phyloP scores from a whole-genome alignment of 805 yeast genomes.

The Cyberlindnera veronae region DNA sequence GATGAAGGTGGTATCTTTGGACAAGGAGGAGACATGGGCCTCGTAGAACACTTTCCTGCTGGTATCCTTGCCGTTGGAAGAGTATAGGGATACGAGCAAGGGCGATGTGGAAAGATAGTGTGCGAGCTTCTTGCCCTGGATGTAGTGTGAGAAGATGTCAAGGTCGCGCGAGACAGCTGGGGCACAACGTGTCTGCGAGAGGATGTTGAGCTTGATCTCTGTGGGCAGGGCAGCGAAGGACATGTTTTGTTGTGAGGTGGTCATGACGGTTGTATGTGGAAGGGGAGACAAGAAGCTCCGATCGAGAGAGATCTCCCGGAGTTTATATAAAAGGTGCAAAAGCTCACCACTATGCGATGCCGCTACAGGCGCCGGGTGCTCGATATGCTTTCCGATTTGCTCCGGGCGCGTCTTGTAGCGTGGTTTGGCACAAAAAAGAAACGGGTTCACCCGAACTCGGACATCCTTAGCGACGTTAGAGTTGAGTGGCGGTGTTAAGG shows the following conservation, averaged over 20 bases:
- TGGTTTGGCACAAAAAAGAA: no score
- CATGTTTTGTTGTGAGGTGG: neutral
- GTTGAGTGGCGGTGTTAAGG: no score
- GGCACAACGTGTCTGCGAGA: constrained; percentile 12
- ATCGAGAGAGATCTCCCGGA: neutral
- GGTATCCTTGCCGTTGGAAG: constrained; percentile 6
- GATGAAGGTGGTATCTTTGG: neutral
- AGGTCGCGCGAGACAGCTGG: neutral
- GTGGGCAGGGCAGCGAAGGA: constrained; percentile 7
- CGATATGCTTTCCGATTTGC: no score
- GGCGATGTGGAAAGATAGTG: constrained; percentile 4
- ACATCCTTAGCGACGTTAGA: no score
- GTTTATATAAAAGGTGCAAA: neutral
- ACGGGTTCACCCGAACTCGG: no score
- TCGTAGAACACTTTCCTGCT: constrained; percentile 10
- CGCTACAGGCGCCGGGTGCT: neutral
- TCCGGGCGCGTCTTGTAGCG: no score
- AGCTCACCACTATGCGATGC: neutral
- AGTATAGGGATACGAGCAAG: constrained; percentile 7
- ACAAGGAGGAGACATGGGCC: constrained; percentile 1
- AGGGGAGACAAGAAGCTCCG: no score
- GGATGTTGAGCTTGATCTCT: constrained; percentile 10
- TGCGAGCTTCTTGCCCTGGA: constrained; percentile 4
- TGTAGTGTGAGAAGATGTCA: constrained; percentile 1
- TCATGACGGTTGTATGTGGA: neutral